These are phyloP conservation scores for Pseudoscleropodium purum DNA, from an alignment of 225 moss, liverwort and hornwort genomes.

Conservation along the genomic window DNA sequence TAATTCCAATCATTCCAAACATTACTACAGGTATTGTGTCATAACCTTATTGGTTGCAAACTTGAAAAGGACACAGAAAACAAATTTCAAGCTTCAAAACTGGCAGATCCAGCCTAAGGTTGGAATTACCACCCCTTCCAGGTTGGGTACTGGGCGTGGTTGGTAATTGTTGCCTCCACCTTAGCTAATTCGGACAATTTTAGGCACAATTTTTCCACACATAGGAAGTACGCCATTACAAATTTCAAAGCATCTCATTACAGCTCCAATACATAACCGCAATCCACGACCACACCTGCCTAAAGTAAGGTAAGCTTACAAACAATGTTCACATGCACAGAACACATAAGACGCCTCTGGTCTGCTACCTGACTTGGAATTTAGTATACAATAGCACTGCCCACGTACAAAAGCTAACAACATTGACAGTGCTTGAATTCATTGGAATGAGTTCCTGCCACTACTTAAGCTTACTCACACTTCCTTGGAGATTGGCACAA, in stretches of 20 bases:
- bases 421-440: not conserved
- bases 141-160: no score
- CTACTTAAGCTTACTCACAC: not conserved
- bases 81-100: no score
- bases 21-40: no score
- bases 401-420: not conserved
- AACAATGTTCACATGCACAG: not conserved
- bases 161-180: no score
- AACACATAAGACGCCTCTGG: not conserved
- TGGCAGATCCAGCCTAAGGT: no score
- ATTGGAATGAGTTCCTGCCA: not conserved
- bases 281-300: not conserved
- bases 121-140: no score
- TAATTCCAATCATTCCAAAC: no score
- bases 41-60: no score
- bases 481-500: not conserved
- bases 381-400: slow-evolving; percentile 9
- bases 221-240: not conserved
- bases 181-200: not conserved
- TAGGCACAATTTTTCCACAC: not conserved
- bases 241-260: not conserved
- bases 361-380: not conserved
- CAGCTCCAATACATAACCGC: not conserved
- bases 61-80: no score
- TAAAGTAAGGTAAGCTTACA: not conserved